These are phyloP conservation scores for Lactarius tabidus DNA, from an alignment of 768 basidiomycete species.

Conservation along the genomic window DNA sequence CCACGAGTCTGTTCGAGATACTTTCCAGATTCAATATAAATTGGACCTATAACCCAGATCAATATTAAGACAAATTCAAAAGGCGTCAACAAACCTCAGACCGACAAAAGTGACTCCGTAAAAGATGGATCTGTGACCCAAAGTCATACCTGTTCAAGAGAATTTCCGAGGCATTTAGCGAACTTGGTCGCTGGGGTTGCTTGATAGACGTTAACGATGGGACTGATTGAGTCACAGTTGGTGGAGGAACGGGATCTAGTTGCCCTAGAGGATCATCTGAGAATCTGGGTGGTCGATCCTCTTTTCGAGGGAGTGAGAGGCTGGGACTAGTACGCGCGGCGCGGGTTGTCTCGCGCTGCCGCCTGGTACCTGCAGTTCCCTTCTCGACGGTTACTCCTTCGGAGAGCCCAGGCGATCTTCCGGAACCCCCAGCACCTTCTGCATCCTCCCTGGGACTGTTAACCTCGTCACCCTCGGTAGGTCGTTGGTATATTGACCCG, in stretches of 20 bases:
- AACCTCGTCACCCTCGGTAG: conserved; percentile 40
- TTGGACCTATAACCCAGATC: conserved; percentile 52
- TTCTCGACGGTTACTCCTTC: conserved; percentile 22
- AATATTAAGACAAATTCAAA: background rate
- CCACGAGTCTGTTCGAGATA: conserved; percentile 86
- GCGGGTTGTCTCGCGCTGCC: conserved; percentile 45
- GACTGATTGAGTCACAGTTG: conserved; percentile 63
- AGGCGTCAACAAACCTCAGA: conserved; percentile 58
- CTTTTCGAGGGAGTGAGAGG: conserved; percentile 58
- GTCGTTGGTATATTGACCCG: conserved; percentile 26
- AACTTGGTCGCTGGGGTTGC: conserved; percentile 44
- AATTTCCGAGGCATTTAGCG: conserved; percentile 45
- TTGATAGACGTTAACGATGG: conserved; percentile 56
- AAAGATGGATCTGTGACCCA: conserved; percentile 62
- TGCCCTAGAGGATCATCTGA: conserved; percentile 77
- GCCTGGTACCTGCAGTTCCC: conserved; percentile 3
- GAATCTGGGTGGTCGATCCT: conserved; percentile 48
- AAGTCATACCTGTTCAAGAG: conserved; percentile 67
- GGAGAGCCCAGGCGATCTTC: conserved; percentile 21
- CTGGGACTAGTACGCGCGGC: conserved; percentile 74
- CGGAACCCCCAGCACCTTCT: conserved; percentile 24
- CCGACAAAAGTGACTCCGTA: conserved; percentile 84
- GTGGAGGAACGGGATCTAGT: conserved; percentile 39
- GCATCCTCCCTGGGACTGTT: conserved; percentile 37
- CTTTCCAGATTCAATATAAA: conserved; percentile 87